phyloP scores from a whole-genome alignment of 2,329 filamentous ascomycete genomes.

The Colletotrichum spaethianum region DNA sequence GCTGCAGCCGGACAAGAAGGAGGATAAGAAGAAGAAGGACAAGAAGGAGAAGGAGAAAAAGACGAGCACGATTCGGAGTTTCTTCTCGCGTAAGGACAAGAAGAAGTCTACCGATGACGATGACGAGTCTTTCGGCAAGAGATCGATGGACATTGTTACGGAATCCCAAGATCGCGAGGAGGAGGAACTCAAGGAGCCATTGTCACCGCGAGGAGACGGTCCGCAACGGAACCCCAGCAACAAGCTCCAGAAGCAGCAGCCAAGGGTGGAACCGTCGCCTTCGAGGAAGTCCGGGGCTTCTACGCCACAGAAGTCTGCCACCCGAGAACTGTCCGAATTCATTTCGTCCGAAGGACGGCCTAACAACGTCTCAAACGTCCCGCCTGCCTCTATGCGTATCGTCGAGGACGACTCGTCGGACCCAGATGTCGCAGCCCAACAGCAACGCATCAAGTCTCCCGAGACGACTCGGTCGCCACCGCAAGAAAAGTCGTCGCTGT shows the following conservation, averaged over 20 bases:
- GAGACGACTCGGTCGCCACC: conserved; percentile 54
- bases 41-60: conserved; percentile 80
- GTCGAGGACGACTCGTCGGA: conserved; percentile 65
- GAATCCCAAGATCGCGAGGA: conserved; percentile 62
- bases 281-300: conserved; percentile 56
- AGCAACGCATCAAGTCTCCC: conserved; percentile 47
- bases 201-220: conserved; percentile 50
- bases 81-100: conserved; percentile 75
- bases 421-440: conserved; percentile 33
- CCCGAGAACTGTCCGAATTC: conserved; percentile 59
- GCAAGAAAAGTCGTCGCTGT: conserved; percentile 58
- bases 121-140: conserved; percentile 73
- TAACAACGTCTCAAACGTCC: conserved; percentile 70
- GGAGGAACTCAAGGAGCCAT: conserved; percentile 58
- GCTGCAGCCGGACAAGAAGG: conserved; percentile 75
- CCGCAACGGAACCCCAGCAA: conserved; percentile 75
- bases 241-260: conserved; percentile 80
- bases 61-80: conserved; percentile 69
- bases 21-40: conserved; percentile 83
- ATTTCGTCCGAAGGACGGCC: conserved; percentile 59
- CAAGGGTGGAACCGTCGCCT: conserved; percentile 63
- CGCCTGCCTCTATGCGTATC: conserved; percentile 68
- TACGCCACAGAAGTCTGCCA: conserved; percentile 50
- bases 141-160: conserved; percentile 69
- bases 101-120: conserved; percentile 70